Evolutionary conservation across 129 eudicot species (phyloP).

Genomic region (Gnaphalium uliginosum): DNA sequence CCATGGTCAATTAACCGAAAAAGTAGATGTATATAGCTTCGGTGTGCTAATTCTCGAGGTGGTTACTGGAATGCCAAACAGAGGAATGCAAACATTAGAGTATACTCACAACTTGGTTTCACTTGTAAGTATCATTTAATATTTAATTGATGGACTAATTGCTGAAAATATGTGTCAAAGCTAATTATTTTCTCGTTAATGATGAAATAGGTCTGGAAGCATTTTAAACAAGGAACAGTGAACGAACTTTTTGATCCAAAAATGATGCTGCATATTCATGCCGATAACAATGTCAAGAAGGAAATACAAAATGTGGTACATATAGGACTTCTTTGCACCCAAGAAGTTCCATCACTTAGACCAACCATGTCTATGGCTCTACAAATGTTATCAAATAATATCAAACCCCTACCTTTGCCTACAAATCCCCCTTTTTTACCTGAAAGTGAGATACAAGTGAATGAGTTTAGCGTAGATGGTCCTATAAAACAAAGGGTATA

Average conservation of each 20-base stretch:
- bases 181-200: not conserved
- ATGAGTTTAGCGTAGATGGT: constrained; percentile 32
- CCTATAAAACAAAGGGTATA: constrained; percentile 20
- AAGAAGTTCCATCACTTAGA: constrained; percentile 60
- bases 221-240: constrained; percentile 51
- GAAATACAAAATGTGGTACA: constrained; percentile 63
- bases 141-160: not conserved
- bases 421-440: constrained; percentile 64
- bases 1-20: constrained; percentile 67
- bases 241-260: constrained; percentile 64
- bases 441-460: constrained; percentile 42
- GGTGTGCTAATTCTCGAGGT: constrained; percentile 73
- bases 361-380: constrained; percentile 76
- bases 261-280: constrained; percentile 41
- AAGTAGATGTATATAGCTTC: constrained; percentile 75
- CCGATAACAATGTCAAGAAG: constrained; percentile 22
- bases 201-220: constrained; percentile 64
- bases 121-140: constrained; percentile 41
- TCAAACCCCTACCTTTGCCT: constrained; percentile 55
- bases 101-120: constrained; percentile 51
- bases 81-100: constrained; percentile 46
- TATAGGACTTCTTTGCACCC: constrained; percentile 77
- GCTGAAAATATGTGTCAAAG: not conserved
- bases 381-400: constrained; percentile 59
- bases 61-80: constrained; percentile 64